Percentiles rank a stretch among this genome's conserved stretches.
phyloP scores from a whole-genome alignment of 805 yeast genomes.

The Myxozyma monticola region DNA sequence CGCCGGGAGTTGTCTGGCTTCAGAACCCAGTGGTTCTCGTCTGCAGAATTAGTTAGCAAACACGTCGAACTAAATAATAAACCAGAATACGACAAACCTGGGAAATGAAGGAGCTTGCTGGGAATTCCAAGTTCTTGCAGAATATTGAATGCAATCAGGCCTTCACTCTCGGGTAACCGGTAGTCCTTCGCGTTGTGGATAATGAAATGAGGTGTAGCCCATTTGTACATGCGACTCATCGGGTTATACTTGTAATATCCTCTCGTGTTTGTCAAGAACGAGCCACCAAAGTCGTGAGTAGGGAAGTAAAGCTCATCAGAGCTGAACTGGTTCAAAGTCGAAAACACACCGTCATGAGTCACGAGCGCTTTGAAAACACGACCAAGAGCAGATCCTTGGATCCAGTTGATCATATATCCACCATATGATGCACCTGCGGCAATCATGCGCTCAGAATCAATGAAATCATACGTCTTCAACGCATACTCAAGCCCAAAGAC shows the following conservation, averaged over 20 bases:
- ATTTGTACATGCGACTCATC: slow-evolving; percentile 28
- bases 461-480: slow-evolving; percentile 19
- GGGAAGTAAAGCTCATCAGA: slow-evolving; percentile 35
- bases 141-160: slow-evolving; percentile 33
- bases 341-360: slow-evolving; percentile 34
- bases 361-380: slow-evolving; percentile 33
- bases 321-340: slow-evolving; percentile 30
- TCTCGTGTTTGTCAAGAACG: slow-evolving; percentile 28
- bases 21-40: slow-evolving; percentile 35
- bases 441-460: slow-evolving; percentile 31
- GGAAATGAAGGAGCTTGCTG: slow-evolving; percentile 32
- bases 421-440: slow-evolving; percentile 37
- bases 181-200: slow-evolving; percentile 33
- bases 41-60: slow-evolving; percentile 5
- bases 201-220: slow-evolving; percentile 35
- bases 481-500: slow-evolving; percentile 31
- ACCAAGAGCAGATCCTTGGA: slow-evolving; percentile 35
- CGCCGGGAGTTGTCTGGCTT: slow-evolving; percentile 34
- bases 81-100: slow-evolving; percentile 12
- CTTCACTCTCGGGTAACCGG: slow-evolving; percentile 35
- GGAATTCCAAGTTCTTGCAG: slow-evolving; percentile 32
- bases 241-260: slow-evolving; percentile 33
- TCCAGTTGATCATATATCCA: slow-evolving; percentile 37
- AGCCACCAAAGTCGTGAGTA: slow-evolving; percentile 33
- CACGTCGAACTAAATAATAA: background rate